Evolutionary conservation across 2,329 filamentous ascomycete genomes (phyloP).

Genomic region (Sporothrix pseudoabietina): DNA sequence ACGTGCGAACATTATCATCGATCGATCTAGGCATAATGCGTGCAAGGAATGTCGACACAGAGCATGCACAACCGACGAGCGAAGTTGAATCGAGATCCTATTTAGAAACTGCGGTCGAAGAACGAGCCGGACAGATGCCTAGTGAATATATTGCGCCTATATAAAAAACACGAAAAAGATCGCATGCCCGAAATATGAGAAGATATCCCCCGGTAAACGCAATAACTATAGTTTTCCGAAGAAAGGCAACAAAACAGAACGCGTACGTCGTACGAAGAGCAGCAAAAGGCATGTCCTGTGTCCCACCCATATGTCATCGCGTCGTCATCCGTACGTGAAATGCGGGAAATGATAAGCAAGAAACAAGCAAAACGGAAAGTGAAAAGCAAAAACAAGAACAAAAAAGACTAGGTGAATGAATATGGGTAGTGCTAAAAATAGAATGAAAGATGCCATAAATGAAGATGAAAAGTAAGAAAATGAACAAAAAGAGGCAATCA

Average conservation of each 20-base stretch:
- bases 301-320: slow-evolving; percentile 22
- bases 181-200: not conserved
- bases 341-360: not conserved
- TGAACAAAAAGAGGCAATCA: not conserved
- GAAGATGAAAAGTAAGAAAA: not conserved
- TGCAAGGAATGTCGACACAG: not conserved
- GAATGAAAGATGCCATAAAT: not conserved
- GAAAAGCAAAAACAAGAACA: not conserved
- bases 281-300: not conserved
- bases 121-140: not conserved
- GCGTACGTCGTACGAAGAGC: not conserved
- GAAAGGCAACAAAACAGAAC: not conserved
- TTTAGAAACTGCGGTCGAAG: not conserved
- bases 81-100: not conserved
- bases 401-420: not conserved
- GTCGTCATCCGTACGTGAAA: slow-evolving; percentile 11
- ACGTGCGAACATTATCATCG: not conserved
- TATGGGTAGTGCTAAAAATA: not conserved
- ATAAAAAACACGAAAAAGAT: not conserved
- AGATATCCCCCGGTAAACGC: not conserved
- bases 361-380: not conserved
- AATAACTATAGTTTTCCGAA: not conserved
- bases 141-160: slow-evolving; percentile 2
- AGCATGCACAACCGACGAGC: not conserved
- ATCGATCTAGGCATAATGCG: not conserved